Evolutionary conservation across 352 stramenopile species (phyloP).

Genomic region (Globisporangium heterothallicum): DNA sequence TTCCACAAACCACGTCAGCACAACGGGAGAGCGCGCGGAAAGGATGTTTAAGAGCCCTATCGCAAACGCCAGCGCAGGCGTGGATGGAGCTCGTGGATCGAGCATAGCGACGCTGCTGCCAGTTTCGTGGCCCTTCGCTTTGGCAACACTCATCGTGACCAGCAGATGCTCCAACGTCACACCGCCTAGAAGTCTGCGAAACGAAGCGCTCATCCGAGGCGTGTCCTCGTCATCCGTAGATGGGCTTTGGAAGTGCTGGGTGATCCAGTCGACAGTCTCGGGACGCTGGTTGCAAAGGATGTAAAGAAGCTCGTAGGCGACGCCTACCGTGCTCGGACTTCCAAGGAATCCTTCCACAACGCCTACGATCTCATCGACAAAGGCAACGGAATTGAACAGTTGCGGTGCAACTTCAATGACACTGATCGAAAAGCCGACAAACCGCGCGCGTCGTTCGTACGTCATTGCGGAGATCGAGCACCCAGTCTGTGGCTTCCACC

Average conservation of each 20-base stretch:
- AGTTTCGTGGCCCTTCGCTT: constrained; percentile 5
- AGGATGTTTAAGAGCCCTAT: constrained; percentile 4
- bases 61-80: constrained; percentile 7
- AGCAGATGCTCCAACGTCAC: constrained; percentile 6
- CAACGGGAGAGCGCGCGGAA: not conserved
- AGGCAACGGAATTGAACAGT: not conserved
- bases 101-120: constrained; percentile 8
- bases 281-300: constrained; percentile 5
- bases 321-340: not conserved
- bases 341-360: constrained; percentile 3
- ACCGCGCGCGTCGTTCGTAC: constrained; percentile 1
- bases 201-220: not conserved
- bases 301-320: constrained; percentile 11
- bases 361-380: not conserved
- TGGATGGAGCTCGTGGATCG: constrained; percentile 10
- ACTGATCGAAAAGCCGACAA: constrained; percentile 4
- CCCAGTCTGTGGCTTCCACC: constrained; percentile 3
- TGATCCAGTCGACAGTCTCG: not conserved
- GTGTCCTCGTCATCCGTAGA: not conserved
- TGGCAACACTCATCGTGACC: constrained; percentile 3
- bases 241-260: constrained; percentile 1
- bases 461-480: not conserved
- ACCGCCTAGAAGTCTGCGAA: constrained; percentile 1
- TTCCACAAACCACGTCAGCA: constrained; percentile 9
- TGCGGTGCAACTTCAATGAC: not conserved